These are phyloP conservation scores for Penicillium odoratum DNA, from an alignment of 495 filamentous ascomycete species.

Conservation along the genomic window DNA sequence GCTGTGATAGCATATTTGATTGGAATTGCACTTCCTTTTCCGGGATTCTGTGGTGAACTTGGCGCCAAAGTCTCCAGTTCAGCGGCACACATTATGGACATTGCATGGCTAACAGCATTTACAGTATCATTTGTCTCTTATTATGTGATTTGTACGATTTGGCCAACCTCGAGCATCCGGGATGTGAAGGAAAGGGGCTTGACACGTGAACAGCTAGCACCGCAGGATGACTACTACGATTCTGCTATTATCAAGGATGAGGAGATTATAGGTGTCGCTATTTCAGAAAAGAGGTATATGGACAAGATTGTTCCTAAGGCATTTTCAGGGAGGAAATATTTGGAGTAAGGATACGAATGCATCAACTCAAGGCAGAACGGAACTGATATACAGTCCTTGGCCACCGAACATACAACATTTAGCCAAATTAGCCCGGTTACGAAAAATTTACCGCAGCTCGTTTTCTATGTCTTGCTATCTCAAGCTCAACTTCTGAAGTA, in stretches of 20 bases:
- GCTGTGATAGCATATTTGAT: slow-evolving; percentile 5
- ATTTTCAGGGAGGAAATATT: background rate
- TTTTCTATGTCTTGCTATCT: too few species aligned
- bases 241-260: background rate
- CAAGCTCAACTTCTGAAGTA: too few species aligned
- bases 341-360: background rate
- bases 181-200: background rate
- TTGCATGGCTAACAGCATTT: slow-evolving; percentile 4
- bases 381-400: background rate
- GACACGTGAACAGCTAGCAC: slow-evolving; percentile 1
- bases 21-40: slow-evolving; percentile 5
- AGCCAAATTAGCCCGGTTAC: too few species aligned
- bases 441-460: too few species aligned
- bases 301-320: background rate
- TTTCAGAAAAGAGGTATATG: background rate
- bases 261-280: background rate
- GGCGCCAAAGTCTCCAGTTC: slow-evolving; percentile 1
- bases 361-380: background rate
- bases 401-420: background rate
- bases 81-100: slow-evolving; percentile 5
- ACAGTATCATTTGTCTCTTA: slow-evolving; percentile 1
- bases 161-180: background rate
- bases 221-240: background rate
- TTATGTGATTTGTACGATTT: slow-evolving; percentile 7
- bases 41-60: slow-evolving; percentile 7